Percentiles rank a stretch among this genome's conserved stretches.
These are phyloP conservation scores for Borovskyia barvae DNA, from an alignment of 208 protist species.

Conservation along the genomic window DNA sequence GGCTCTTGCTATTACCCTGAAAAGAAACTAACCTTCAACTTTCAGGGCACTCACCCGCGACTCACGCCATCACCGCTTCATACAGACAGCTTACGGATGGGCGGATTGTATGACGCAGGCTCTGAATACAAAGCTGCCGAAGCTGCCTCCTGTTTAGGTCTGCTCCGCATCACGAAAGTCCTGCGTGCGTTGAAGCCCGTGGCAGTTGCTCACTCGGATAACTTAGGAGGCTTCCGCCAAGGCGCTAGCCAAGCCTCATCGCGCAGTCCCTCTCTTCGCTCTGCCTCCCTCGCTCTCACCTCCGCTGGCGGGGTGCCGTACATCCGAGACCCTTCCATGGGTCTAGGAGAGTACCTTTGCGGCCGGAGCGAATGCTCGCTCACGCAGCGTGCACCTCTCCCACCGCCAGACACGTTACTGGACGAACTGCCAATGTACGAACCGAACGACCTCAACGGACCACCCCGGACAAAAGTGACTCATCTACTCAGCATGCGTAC, in stretches of 20 bases:
- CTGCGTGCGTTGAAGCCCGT: slow-evolving; percentile 9
- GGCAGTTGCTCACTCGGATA: background rate
- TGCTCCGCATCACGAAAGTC: slow-evolving; percentile 5
- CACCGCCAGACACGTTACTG: slow-evolving; percentile 22
- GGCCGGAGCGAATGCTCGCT: background rate
- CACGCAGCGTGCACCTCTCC: background rate
- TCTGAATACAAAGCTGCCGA: too few species aligned
- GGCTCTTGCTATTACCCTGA: too few species aligned
- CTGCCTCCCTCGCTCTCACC: too few species aligned
- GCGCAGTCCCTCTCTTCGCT: background rate
- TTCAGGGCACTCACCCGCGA: too few species aligned
- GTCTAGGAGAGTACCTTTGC: too few species aligned
- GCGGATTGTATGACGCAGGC: too few species aligned
- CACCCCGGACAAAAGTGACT: slow-evolving; percentile 32
- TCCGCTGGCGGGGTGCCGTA: too few species aligned
- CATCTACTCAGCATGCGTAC: slow-evolving; percentile 11
- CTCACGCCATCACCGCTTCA: too few species aligned
- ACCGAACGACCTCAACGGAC: slow-evolving; percentile 49
- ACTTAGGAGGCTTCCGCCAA: background rate
- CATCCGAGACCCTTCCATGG: too few species aligned
- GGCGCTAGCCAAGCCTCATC: background rate
- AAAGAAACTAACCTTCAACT: too few species aligned
- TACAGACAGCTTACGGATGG: too few species aligned
- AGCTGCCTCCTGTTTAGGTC: too few species aligned
- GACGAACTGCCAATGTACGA: slow-evolving; percentile 49